Base-by-base conservation (phyloP, 2,329 filamentous ascomycete genomes). In the Coniella lustricola region DNA sequence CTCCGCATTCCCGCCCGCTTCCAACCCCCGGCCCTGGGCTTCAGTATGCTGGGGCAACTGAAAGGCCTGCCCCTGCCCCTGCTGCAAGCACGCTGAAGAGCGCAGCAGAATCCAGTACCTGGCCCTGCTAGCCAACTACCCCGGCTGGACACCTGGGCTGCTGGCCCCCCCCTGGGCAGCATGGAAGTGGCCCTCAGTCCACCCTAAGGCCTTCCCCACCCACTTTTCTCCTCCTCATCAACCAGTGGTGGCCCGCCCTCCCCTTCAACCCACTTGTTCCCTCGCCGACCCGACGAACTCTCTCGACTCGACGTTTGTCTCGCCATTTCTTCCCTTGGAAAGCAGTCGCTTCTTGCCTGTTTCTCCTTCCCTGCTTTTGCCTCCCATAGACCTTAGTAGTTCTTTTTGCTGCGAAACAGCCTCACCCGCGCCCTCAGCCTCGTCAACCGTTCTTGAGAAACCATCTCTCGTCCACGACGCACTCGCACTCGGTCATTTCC, bases 221-320 rank as follows among this genome's bases (percentile, higher is more conserved):
- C 20, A 29, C 42, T 33, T 21, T 46, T 34, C 25, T 52, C 37
- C 50, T 52, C 50, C 50, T 52, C 50, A 52, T 52, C 44, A 42
- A 42, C 46, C 50, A 25, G 50, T 40, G 22, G 31, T 44, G 25
- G 50, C 50, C 46, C 46, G 43, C 42, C 22, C 46, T 44, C 32
- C 33, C n/a, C 33, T 42, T 13, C 16, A 43, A 41, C 41, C 41
- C 37, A 36, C 18, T 25, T 36, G 36, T 34, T 17, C 21, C 18
- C 33, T 43, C 34, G 21, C 40, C 41, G 29, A 35, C 43, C 31
- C 42, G 31, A 43, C 48, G 31, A 29, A 18, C 21, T 48, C 16
- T 20, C 36, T 35, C 32, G 43, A 44, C 49, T 47, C 43, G 33
- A 49, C 41, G 37, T 42, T 31, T 25, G 32, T 35, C 42, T 31